Base-by-base conservation (phyloP, 1,139 yeast species). In the Sugiyamaella paludigena region DNA sequence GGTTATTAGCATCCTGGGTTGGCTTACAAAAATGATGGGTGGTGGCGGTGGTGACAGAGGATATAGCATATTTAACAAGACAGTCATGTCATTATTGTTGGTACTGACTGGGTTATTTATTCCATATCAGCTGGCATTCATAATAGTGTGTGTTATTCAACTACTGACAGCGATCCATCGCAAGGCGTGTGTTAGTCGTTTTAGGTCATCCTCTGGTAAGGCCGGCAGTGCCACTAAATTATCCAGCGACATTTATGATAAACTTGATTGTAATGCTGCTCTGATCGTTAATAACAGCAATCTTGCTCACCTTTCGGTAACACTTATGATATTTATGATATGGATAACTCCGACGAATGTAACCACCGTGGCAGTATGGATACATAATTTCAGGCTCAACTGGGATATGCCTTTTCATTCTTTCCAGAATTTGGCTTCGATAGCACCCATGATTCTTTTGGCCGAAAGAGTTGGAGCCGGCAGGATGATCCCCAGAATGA, bases 141-240 rank as follows among this genome's bases (percentile, higher is more conserved):
- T 82, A 11, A 73, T 85, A 7, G 75, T 84, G 41, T 72, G 80
- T 49, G 28, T 81, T 26, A 54, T 84, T 16, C 45, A 42, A 16
- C 30, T 42, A 12, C 13, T 42, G 4, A 35, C 45, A 9, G 45
- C 45, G 4, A 36, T 42, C 27, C 34, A 33, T 30, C 48, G 35
- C 16, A 39, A 45, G 12, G 16, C 36, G 12, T 43, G 30, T 13
- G 4, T 29, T 28, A 10, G 8, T 7, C 6, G 37, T 9, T 12
- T 32, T 32, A 8, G n/a, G n/a, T n/a, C n/a, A n/a, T n/a, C n/a
- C n/a, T n/a, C n/a, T n/a, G n/a, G n/a, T 13, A 13, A 12, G 13
- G 34, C 15, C 15, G 6, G 12, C 34, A 13, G 34, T 13, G 34
- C 34, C 34, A 31, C 3, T 3, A 12, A 13, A 31, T 31, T 13